Conservation (phyloP, 257 asterid genomes). For the Parsonsia alboflavescens region DNA sequence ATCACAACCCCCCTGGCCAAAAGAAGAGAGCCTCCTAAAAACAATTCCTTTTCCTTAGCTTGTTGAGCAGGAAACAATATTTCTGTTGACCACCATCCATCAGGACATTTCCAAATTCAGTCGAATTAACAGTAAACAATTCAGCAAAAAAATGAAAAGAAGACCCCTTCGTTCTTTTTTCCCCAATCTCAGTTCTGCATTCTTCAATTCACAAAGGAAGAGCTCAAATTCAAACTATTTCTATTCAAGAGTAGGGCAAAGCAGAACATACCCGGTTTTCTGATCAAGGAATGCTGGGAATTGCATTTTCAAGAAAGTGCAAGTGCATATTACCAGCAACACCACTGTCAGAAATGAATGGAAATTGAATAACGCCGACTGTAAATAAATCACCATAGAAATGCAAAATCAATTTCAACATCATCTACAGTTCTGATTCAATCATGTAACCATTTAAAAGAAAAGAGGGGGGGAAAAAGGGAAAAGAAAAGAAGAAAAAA, state of each 20-base stretch:
- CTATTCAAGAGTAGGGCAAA: not conserved
- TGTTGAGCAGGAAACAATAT: not conserved
- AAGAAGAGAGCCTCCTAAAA: too few species aligned
- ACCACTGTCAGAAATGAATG: conserved; percentile 1
- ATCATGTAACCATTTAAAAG: not conserved
- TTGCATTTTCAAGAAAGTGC: conserved; percentile 1
- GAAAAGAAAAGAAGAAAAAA: not conserved
- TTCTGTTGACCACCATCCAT: not conserved
- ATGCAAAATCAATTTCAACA: not conserved
- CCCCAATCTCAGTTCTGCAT: not conserved
- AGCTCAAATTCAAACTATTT: not conserved
- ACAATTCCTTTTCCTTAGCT: not conserved
- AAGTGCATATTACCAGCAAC: conserved; percentile 2
- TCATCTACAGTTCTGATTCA: not conserved
- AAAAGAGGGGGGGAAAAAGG: too few species aligned
- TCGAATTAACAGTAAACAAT: not conserved
- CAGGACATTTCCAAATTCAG: not conserved
- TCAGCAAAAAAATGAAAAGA: not conserved
- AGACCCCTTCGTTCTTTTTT: not conserved
- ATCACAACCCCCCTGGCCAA: not conserved
- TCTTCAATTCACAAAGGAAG: not conserved
- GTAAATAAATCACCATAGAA: not conserved
- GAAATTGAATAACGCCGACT: conserved; percentile 2
- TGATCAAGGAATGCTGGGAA: not conserved
- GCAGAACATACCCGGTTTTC: conserved; percentile 3